Evolutionary conservation across 176 grass and related monocot genomes (phyloP).

Genomic region (Avena insularis): DNA sequence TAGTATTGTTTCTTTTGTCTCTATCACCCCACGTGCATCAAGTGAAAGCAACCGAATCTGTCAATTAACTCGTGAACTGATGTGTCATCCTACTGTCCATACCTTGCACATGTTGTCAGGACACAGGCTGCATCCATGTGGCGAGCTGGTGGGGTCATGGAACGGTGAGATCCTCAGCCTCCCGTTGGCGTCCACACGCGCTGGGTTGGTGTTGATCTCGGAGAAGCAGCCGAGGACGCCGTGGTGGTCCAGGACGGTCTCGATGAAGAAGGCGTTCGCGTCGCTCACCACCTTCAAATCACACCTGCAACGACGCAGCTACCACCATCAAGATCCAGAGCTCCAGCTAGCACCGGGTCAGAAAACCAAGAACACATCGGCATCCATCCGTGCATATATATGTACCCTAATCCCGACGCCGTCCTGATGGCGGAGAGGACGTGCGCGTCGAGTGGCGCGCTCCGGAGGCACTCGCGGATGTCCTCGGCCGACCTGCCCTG

Average conservation of each 20-base stretch:
- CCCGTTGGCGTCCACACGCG: conserved; percentile 56
- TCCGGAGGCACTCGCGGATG: conserved; percentile 65
- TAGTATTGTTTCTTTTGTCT: conserved; percentile 10
- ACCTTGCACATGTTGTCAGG: conserved; percentile 96
- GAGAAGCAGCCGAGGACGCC: conserved; percentile 73
- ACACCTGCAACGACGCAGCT: conserved; percentile 44
- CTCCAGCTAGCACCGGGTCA: background rate
- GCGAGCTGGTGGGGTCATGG: conserved; percentile 50
- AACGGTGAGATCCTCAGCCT: conserved; percentile 74
- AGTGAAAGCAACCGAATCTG: conserved; percentile 12
- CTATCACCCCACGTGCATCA: conserved; percentile 29
- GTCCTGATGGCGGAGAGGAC: conserved; percentile 64
- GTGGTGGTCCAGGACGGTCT: conserved; percentile 76
- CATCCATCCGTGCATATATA: no score
- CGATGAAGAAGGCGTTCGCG: conserved; percentile 88
- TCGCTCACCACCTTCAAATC: conserved; percentile 86
- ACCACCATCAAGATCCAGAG: conserved; percentile 17
- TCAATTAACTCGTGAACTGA: conserved; percentile 12
- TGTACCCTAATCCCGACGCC: conserved; percentile 60
- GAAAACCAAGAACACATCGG: background rate
- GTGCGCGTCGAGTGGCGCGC: conserved; percentile 59
- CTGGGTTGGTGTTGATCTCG: conserved; percentile 76
- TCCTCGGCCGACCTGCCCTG: conserved; percentile 61
- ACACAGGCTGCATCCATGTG: conserved; percentile 79
- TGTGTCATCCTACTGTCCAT: conserved; percentile 40